A percentile compares a stretch with the other conserved stretches of the same genome.
Evolutionary conservation across 768 basidiomycete species (phyloP).

Genomic region (Auricularia sp.): DNA sequence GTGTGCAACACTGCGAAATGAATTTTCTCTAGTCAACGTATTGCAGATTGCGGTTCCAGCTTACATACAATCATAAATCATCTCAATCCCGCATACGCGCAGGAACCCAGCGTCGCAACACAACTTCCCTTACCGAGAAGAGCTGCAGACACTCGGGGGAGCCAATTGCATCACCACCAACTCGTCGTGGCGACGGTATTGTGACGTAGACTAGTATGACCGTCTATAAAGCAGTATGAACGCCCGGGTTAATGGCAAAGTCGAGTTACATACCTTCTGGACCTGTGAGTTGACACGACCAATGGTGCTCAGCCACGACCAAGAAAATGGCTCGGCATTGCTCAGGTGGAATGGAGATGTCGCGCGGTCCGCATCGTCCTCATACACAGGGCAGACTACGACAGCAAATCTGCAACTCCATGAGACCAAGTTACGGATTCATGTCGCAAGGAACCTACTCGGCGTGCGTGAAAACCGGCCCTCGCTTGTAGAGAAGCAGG

Average conservation of each 20-base stretch:
- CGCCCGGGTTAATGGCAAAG: too few relatives aligned
- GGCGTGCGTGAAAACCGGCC: conserved; percentile 90
- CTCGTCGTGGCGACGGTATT: conserved; percentile 64
- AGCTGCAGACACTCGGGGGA: conserved; percentile 67
- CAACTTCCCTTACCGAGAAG: conserved; percentile 78
- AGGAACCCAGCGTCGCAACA: conserved; percentile 76
- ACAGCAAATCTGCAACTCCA: conserved; percentile 62
- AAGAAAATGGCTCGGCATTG: conserved; percentile 65
- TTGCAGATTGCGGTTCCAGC: background rate
- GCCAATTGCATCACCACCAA: conserved; percentile 40
- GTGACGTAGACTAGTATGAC: conserved; percentile 85
- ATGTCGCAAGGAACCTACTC: conserved; percentile 48
- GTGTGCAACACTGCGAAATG: background rate
- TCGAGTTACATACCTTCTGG: conserved; percentile 58
- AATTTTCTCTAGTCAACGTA: background rate
- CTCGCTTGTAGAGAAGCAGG: conserved; percentile 86
- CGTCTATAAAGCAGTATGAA: conserved; percentile 42
- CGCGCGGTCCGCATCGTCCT: conserved; percentile 62
- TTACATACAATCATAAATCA: background rate
- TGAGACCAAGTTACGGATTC: background rate
- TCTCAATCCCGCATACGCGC: conserved; percentile 81
- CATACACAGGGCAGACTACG: conserved; percentile 84
- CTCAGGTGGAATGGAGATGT: conserved; percentile 54
- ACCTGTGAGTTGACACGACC: conserved; percentile 96
- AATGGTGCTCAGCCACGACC: conserved; percentile 95